Percentiles rank a stretch among this genome's conserved stretches.
These are phyloP conservation scores for Aureobasidium sp. DNA, from an alignment of 2,329 filamentous ascomycete genomes.

Conservation along the genomic window DNA sequence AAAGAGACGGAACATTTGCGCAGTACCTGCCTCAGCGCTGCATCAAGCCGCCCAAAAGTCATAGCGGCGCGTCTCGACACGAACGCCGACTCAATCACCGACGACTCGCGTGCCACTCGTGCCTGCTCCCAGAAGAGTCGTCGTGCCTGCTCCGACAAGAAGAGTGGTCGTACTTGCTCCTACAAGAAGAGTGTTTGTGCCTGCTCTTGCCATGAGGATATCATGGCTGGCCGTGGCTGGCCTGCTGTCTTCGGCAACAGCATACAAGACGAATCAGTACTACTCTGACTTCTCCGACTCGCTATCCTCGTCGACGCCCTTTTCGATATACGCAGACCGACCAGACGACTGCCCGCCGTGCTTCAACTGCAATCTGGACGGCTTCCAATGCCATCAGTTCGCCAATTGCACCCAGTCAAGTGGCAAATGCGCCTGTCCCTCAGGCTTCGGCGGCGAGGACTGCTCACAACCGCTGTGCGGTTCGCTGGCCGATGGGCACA, in stretches of 20 bases:
- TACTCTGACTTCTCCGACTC: not conserved
- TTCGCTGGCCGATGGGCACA: slow-evolving; percentile 69
- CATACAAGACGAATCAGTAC: slow-evolving; percentile 10
- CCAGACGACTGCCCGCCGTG: slow-evolving; percentile 75
- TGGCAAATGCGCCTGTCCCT: slow-evolving; percentile 85
- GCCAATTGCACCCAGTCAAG: slow-evolving; percentile 81
- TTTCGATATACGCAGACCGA: slow-evolving; percentile 63
- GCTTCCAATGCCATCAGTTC: slow-evolving; percentile 85
- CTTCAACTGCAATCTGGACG: slow-evolving; percentile 96
- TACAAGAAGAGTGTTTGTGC: not conserved
- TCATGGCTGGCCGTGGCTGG: not conserved
- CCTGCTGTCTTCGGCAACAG: slow-evolving; percentile 3
- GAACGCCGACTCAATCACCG: not conserved
- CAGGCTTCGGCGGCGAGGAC: slow-evolving; percentile 89
- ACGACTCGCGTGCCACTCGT: not conserved
- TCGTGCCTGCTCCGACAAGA: not conserved
- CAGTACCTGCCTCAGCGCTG: not conserved
- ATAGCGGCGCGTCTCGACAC: not conserved
- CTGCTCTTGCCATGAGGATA: not conserved
- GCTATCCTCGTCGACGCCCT: slow-evolving; percentile 17
- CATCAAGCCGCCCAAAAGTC: not conserved
- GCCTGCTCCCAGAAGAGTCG: not conserved
- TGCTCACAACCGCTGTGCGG: slow-evolving; percentile 88
- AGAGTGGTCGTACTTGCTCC: not conserved
- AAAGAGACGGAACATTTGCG: not conserved